Evolutionary conservation across 768 basidiomycete genomes (phyloP), one percentile per base, ranked within the genome.

Genomic region (Russula olivacea): DNA sequence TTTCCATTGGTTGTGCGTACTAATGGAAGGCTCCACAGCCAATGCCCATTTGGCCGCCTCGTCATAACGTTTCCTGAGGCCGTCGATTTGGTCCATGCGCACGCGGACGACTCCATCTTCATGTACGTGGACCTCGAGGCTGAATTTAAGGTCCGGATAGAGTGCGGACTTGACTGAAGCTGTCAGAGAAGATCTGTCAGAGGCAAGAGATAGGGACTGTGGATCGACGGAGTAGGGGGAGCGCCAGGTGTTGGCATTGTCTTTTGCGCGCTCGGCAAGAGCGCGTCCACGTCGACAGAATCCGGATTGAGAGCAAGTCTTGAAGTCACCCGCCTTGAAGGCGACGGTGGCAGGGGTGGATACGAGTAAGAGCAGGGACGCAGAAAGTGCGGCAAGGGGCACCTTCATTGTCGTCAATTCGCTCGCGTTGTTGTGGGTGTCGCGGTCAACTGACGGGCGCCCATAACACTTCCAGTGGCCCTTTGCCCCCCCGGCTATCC

Each of bases 231-330:
- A 83, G 78, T 98, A 99, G 1, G 96, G 96, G 0, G 95, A 97
- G 43, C 75, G 78, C 90, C 94, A 98, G 4, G 78, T 74, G 14
- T 77, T 73, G 34, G 75, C 74, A 9, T 80, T 79, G 58, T 82
- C 83, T 45, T 77, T 77, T 5, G 91, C 89, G 52, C 92, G 84
- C 10, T 81, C 77, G 61, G 93, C 83, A 50, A 99, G 83, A 0
- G 88, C 89, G 52, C 96, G 86, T 56, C 94, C 93, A 50, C 88
- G 76, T n/a, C 91, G 83, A 78, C 97, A 98, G 76, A 99, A 98
- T 21, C 91, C 94, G 0, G 93, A 84, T 74, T 98, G 92, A n/a
- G 81, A 80, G 71, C 97, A 98, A 61, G 85, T 92, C 75, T 97
- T 98, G 81, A 95, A 99, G 75, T 98, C 93, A 63, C 88, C 81